phyloP scores from a whole-genome alignment of 805 yeast genomes.

The Yueomyces sinensis region DNA sequence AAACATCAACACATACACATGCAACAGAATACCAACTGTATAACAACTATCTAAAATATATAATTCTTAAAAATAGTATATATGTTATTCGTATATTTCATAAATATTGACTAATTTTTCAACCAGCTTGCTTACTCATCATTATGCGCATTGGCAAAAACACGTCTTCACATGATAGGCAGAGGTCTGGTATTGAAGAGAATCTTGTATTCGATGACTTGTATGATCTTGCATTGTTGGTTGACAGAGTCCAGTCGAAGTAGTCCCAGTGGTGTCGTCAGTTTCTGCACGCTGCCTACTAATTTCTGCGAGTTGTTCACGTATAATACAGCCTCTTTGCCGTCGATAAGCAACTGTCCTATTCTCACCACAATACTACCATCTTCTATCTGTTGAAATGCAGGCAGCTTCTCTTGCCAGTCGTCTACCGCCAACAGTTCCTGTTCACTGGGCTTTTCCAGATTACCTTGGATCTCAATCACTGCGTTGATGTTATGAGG shows the following conservation, averaged over 20 bases:
- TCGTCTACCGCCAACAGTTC: conserved; percentile 11
- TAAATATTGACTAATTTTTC: too few relatives aligned
- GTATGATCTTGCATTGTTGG: conserved; percentile 37
- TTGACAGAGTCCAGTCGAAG: conserved; percentile 29
- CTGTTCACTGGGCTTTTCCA: conserved; percentile 32
- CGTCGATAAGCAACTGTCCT: conserved; percentile 14
- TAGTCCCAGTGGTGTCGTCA: conserved; percentile 56
- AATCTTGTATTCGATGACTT: conserved; percentile 44
- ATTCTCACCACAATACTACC: conserved; percentile 13
- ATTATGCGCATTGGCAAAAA: too few relatives aligned
- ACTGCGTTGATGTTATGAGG: too few relatives aligned
- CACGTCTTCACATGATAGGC: conserved; percentile 53
- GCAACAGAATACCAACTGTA: too few relatives aligned
- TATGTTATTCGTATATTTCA: too few relatives aligned
- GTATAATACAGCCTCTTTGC: conserved; percentile 38
- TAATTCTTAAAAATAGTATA: too few relatives aligned
- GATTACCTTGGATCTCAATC: conserved; percentile 64
- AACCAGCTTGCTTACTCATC: too few relatives aligned
- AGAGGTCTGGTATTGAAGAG: conserved; percentile 58
- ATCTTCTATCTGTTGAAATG: too few relatives aligned
- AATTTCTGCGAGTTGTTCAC: conserved; percentile 62
- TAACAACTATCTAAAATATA: too few relatives aligned
- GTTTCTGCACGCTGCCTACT: conserved; percentile 42
- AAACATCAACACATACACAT: too few relatives aligned
- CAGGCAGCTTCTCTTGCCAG: conserved; percentile 1